A percentile compares a stretch with the other conserved stretches of the same genome.
These are phyloP conservation scores for Aspergillus melleus DNA, from an alignment of 2,329 filamentous ascomycete species.

Conservation along the genomic window DNA sequence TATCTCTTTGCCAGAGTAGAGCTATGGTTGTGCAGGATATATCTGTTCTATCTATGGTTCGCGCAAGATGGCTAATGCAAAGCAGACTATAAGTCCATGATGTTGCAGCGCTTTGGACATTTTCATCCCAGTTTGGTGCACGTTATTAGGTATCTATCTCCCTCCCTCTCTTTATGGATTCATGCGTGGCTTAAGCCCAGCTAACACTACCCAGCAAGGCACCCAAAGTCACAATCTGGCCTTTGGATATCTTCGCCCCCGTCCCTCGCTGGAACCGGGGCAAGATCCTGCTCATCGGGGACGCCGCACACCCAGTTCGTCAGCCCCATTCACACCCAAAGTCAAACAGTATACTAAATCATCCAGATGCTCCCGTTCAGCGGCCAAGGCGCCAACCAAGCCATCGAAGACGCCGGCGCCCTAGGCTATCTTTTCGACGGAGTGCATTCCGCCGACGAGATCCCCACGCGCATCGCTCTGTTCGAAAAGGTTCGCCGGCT, in stretches of 20 bases:
- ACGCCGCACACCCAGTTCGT: conserved; percentile 33
- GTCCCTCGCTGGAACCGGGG: conserved; percentile 26
- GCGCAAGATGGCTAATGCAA: too few relatives aligned
- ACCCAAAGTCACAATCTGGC: conserved; percentile 16
- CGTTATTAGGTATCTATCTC: conserved; percentile 16
- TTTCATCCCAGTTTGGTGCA: conserved; percentile 22
- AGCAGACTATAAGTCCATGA: conserved; percentile 11
- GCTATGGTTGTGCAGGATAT: too few relatives aligned
- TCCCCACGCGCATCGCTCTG: background rate
- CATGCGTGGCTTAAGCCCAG: too few relatives aligned
- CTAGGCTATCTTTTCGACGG: conserved; percentile 23
- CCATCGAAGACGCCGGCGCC: conserved; percentile 35
- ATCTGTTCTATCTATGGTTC: too few relatives aligned
- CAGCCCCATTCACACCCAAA: too few relatives aligned
- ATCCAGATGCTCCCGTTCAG: conserved; percentile 19
- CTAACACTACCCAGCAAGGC: background rate
- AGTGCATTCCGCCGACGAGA: background rate
- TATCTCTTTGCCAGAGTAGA: background rate
- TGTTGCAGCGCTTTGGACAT: conserved; percentile 26
- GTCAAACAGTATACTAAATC: background rate
- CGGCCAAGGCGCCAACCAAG: conserved; percentile 34
- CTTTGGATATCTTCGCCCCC: conserved; percentile 24
- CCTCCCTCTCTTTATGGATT: too few relatives aligned
- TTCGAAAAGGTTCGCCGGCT: conserved; percentile 6
- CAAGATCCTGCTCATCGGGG: conserved; percentile 30